Base-by-base conservation (phyloP, 805 yeast genomes). In the Saturnispora galanensis region DNA sequence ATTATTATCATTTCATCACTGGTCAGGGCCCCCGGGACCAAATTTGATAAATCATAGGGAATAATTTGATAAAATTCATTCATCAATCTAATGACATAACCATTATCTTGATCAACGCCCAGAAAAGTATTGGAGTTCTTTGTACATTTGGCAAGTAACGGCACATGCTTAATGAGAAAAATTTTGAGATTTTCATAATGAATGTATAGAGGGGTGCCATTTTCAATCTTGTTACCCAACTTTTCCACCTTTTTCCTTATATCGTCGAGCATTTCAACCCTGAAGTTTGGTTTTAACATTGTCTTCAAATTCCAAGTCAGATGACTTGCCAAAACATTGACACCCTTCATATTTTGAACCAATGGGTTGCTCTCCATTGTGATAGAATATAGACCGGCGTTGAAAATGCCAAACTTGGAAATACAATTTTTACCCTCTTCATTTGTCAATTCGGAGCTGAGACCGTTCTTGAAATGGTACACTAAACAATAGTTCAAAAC, bases 11-110 rank as follows among this genome's bases (percentile, higher is more conserved):
- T 35, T 10, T n/a, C 35, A 12, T 49, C 52, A 21, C 35, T 18
- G 7, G 12, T 18, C 13, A 32, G 10, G 5, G 15, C 13, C 9
- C 39, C 36, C 1, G 45, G 35, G 3, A 28, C 31, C 4, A 43
- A 35, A 43, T 48, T 48, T 17, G 31, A 30, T n/a, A 48, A 32
- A 46, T 48, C 39, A 35, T 32, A 42, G 4, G 52, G 52, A 13
- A 46, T 16, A 10, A 49, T 50, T 17, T 46, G 41, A 21, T 37
- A 31, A 29, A 42, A 50, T 12, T 47, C 46, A 38, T 47, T 45
- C 32, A 49, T 31, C 15, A 49, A 18, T 33, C 45, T 35, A 10
- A 49, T 34, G 12, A 42, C 32, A 26, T 42, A 49, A 5, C 45
- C 46, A 36, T 39, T 39, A 16, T 49, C 39, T n/a, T 42, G 31